Percentiles rank a stretch among this genome's conserved stretches.
Conservation (phyloP, 306 rosid genomes). For the Cucurbita pepo region DNA sequence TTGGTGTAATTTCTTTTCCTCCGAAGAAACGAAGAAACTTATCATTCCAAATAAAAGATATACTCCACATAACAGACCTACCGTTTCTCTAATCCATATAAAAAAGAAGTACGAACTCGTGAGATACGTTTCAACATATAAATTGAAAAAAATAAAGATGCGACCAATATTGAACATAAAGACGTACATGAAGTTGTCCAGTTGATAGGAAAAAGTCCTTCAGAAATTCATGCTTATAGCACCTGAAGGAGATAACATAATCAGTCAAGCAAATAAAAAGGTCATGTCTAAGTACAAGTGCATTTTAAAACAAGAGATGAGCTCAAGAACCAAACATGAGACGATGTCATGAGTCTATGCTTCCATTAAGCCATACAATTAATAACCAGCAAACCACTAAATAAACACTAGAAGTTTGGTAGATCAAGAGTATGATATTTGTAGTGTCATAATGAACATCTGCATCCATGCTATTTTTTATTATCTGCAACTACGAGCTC, state of each 20-base stretch:
- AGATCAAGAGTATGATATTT: neutral
- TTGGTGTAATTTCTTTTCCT: neutral
- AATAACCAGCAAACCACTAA: neutral
- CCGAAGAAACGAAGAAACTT: neutral
- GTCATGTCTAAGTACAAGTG: neutral
- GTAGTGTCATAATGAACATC: neutral
- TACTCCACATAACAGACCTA: neutral
- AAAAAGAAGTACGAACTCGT: neutral
- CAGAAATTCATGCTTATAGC: constrained; percentile 77
- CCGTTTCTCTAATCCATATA: neutral
- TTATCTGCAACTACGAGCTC: neutral
- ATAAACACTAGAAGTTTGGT: neutral
- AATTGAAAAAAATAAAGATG: neutral
- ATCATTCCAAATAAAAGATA: neutral
- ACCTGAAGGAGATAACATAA: constrained; percentile 41
- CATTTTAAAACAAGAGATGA: neutral
- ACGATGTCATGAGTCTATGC: neutral
- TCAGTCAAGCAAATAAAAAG: constrained; percentile 8
- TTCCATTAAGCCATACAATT: neutral
- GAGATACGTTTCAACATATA: neutral
- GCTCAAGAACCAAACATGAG: neutral
- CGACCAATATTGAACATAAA: constrained; percentile 7
- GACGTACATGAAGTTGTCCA: constrained; percentile 86
- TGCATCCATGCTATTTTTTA: neutral
- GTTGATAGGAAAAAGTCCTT: constrained; percentile 89